Evolutionary conservation across 2,329 filamentous ascomycete species (phyloP).

Genomic region (Trichoderma sp.): DNA sequence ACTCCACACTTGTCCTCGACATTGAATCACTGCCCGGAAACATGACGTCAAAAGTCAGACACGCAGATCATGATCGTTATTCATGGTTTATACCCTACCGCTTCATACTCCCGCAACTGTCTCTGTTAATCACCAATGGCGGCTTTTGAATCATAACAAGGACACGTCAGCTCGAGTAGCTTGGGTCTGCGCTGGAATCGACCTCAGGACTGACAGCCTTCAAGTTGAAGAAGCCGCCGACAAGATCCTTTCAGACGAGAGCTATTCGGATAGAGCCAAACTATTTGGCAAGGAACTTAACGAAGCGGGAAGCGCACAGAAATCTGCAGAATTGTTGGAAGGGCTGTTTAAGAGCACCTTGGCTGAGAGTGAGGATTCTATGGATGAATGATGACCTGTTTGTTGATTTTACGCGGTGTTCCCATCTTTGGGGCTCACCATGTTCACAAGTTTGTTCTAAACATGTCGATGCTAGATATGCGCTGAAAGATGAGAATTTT

Average conservation of each 20-base stretch:
- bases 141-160: constrained; percentile 39
- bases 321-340: constrained; percentile 30
- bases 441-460: neutral
- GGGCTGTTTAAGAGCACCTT: constrained; percentile 22
- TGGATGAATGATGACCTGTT: neutral
- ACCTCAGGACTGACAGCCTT: constrained; percentile 36
- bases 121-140: constrained; percentile 37
- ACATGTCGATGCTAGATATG: neutral
- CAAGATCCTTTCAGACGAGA: constrained; percentile 26
- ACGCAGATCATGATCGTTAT: constrained; percentile 30
- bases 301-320: constrained; percentile 28
- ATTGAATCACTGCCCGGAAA: constrained; percentile 33
- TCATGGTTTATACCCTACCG: constrained; percentile 39
- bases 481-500: neutral
- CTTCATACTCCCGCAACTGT: constrained; percentile 33
- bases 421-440: neutral
- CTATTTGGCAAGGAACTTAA: constrained; percentile 29
- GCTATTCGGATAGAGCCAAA: constrained; percentile 26
- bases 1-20: constrained; percentile 31
- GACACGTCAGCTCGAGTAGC: constrained; percentile 35
- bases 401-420: neutral
- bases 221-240: constrained; percentile 28
- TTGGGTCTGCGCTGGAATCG: constrained; percentile 34
- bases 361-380: neutral
- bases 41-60: constrained; percentile 26